A percentile compares a stretch with the other conserved stretches of the same genome.
These are phyloP conservation scores for Posidonia oceanica DNA, from an alignment of 116 monocot species.

Conservation along the genomic window DNA sequence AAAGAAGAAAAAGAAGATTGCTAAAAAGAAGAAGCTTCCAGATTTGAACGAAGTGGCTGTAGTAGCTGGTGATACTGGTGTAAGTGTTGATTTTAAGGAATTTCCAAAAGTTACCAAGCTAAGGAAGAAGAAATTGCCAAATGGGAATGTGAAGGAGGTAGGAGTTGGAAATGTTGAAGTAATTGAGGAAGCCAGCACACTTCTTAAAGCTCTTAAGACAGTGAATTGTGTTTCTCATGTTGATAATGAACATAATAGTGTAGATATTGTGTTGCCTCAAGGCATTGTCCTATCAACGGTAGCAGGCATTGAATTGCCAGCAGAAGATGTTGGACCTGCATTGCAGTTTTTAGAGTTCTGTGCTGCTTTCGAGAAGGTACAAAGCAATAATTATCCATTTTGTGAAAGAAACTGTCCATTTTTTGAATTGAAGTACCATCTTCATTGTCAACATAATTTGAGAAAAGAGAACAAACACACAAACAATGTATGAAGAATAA, in stretches of 20 bases:
- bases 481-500: no score
- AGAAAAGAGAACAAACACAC: no score
- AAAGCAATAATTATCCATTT: no score
- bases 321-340: slow-evolving; percentile 40
- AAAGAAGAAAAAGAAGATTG: background rate
- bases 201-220: background rate
- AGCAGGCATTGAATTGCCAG: slow-evolving; percentile 28
- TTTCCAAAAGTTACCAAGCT: background rate
- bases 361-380: slow-evolving; percentile 49
- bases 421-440: no score
- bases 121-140: background rate
- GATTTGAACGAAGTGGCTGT: no score
- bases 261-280: slow-evolving; percentile 15
- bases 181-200: background rate
- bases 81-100: background rate
- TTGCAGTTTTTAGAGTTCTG: slow-evolving; percentile 72
- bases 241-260: background rate
- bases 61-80: no score
- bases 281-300: slow-evolving; percentile 27
- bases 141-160: background rate
- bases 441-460: no score
- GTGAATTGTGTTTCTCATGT: background rate
- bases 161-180: background rate
- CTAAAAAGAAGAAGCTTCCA: background rate
- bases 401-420: no score